phyloP scores from a whole-genome alignment of 2,329 filamentous ascomycete genomes.

The Periconia sp. region DNA sequence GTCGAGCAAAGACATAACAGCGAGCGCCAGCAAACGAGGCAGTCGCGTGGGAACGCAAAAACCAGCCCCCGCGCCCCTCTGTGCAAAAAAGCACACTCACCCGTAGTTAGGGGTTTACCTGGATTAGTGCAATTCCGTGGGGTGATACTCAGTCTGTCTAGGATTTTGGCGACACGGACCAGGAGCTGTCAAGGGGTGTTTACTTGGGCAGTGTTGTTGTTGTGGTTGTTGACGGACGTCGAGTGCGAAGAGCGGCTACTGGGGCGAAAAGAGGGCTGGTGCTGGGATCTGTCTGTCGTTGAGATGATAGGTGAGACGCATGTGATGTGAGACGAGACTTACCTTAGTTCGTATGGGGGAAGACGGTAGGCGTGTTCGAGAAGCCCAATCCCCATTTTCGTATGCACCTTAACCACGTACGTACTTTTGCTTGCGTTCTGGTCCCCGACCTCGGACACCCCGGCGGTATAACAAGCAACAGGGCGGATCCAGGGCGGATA shows the following conservation, averaged over 20 bases:
- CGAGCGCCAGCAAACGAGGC: no score
- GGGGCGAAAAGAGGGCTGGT: not conserved
- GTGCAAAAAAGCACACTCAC: not conserved
- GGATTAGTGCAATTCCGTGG: not conserved
- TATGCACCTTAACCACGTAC: not conserved
- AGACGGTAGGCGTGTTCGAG: not conserved
- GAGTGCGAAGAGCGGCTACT: not conserved
- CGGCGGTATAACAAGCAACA: not conserved
- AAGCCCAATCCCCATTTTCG: not conserved
- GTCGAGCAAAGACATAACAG: not conserved
- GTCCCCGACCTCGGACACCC: not conserved
- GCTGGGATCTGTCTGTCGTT: not conserved
- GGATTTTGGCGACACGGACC: not conserved
- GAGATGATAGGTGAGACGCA: not conserved
- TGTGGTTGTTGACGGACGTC: not conserved
- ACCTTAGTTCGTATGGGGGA: not conserved
- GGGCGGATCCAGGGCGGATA: no score
- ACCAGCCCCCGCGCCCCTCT: no score
- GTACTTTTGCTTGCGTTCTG: not conserved
- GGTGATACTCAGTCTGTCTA: not conserved
- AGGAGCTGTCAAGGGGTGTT: not conserved
- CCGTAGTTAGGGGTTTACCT: no score
- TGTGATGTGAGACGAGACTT: not conserved
- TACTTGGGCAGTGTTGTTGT: not conserved
- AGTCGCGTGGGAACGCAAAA: not conserved